phyloP scores from a whole-genome alignment of 2,329 filamentous ascomycete genomes.

The Calonectria pseudoreteaudii region DNA sequence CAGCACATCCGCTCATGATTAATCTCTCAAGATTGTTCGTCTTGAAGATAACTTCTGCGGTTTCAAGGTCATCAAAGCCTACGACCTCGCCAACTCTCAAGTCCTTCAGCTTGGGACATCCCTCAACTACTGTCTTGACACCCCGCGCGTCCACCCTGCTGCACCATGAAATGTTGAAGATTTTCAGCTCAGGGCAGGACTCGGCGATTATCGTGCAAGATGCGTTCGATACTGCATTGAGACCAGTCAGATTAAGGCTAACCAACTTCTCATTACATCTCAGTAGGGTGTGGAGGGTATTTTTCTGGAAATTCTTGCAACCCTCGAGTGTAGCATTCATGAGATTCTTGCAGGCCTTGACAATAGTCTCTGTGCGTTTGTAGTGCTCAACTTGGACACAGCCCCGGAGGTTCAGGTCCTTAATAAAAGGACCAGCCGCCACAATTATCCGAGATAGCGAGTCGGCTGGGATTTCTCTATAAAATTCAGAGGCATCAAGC shows the following conservation, averaged over 20 bases:
- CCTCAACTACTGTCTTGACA: conserved; percentile 77
- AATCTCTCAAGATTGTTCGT: conserved; percentile 87
- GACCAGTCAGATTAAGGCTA: conserved; percentile 88
- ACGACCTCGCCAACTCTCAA: conserved; percentile 84
- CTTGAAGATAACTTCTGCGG: conserved; percentile 80
- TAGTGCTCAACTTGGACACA: conserved; percentile 90
- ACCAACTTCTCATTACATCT: conserved; percentile 79
- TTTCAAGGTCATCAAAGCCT: conserved; percentile 80
- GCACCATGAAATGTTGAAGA: conserved; percentile 94
- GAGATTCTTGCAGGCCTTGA: conserved; percentile 88
- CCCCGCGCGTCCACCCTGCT: conserved; percentile 84
- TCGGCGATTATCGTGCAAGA: conserved; percentile 88
- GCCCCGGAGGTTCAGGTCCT: conserved; percentile 89
- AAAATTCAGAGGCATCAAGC: conserved; percentile 88
- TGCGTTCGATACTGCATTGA: conserved; percentile 82
- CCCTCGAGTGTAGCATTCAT: conserved; percentile 90
- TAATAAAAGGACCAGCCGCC: conserved; percentile 88
- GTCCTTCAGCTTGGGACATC: conserved; percentile 80
- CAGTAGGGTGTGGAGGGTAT: conserved; percentile 82
- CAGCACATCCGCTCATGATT: conserved; percentile 82
- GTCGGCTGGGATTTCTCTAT: conserved; percentile 85
- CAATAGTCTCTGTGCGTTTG: conserved; percentile 80
- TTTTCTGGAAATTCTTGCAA: conserved; percentile 83
- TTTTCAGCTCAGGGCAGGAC: conserved; percentile 84
- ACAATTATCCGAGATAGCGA: conserved; percentile 88